Evolutionary conservation across 1,284 basidiomycete species (phyloP), one percentile per base, ranked within the genome.

Genomic region (Abortiporus biennis): DNA sequence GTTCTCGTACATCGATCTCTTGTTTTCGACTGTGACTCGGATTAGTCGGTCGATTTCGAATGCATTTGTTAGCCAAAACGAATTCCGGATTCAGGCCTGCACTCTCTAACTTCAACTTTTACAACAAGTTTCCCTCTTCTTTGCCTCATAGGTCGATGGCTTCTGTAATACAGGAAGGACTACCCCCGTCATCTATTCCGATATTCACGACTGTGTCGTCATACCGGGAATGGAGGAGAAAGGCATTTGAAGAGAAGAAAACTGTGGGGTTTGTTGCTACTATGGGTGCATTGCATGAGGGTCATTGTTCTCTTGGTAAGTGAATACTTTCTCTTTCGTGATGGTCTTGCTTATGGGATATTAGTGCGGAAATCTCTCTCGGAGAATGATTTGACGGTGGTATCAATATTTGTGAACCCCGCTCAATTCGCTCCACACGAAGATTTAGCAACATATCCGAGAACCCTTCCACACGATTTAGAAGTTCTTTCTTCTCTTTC

Each of bases 361-460:
- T 36, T 25, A 87, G 85, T 88, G 13, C 68, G 70, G 44, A 68
- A 74, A 40, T 93, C 90, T 0, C 69, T 98, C 4, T 60, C 65
- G 0, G 78, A 85, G 44, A 92, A 94, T 56, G 87, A 94, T 47
- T 64, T 85, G 34, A 98, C 95, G 0, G 82, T 98, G 48, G 72
- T 97, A 47, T 97, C 94, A 11, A 91, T 99, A 52, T 99, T 97
- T 62, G 93, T 98, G 45, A 98, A 99, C 60, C 96, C 96, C 0
- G 89, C 94, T 6, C 94, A 99, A 66, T 99, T 99, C 53, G 92
- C 94, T 0, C 94, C 92, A 0, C 83, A 92, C 51, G 96, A 99
- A 66, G 96, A 98, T 61, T 78, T 98, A 1, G 74, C 78, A 9
- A 82, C 82, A 2, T 99, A 99, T 63, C 95, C 95, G 0, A 82